Conservation (phyloP, 2,329 filamentous ascomycete genomes). For the Cyanodermella asteris region DNA sequence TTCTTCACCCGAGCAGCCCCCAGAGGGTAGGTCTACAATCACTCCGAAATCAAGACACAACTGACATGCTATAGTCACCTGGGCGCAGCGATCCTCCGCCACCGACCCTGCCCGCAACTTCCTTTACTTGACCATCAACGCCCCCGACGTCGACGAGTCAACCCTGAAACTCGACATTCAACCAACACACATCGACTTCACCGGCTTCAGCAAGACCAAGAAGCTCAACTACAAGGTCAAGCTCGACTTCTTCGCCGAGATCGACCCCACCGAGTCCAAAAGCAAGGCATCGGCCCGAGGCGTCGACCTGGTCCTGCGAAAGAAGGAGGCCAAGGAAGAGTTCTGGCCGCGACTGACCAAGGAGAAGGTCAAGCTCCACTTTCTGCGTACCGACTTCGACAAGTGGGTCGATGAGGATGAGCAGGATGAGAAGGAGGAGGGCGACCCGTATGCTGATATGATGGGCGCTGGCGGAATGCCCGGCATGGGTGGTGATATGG, state of each 20-base stretch:
- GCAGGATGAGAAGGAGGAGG: constrained; percentile 73
- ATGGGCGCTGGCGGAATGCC: constrained; percentile 26
- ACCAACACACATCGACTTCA: constrained; percentile 56
- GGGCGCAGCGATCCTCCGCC: constrained; percentile 85
- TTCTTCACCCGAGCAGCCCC: constrained; percentile 16
- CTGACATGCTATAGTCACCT: constrained; percentile 45
- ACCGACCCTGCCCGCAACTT: constrained; percentile 73
- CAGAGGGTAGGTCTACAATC: constrained; percentile 21
- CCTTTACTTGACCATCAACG: constrained; percentile 79
- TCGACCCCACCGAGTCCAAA: constrained; percentile 67
- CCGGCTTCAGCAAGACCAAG: constrained; percentile 59
- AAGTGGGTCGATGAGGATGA: constrained; percentile 99
- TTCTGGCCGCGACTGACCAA: constrained; percentile 94
- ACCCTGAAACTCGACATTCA: constrained; percentile 69
- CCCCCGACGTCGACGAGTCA: constrained; percentile 57
- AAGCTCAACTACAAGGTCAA: constrained; percentile 74
- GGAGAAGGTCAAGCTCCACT: constrained; percentile 74
- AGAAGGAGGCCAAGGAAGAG: constrained; percentile 88
- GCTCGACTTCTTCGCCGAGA: constrained; percentile 75
- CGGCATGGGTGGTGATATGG: constrained; percentile 23
- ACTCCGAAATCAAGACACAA: constrained; percentile 4
- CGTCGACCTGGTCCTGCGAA: constrained; percentile 75
- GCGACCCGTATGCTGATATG: constrained; percentile 42
- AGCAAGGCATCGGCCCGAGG: constrained; percentile 74
- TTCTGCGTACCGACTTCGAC: constrained; percentile 96